Evolutionary conservation across 2,329 filamentous ascomycete species (phyloP).

Genomic region (Amphichorda felina): DNA sequence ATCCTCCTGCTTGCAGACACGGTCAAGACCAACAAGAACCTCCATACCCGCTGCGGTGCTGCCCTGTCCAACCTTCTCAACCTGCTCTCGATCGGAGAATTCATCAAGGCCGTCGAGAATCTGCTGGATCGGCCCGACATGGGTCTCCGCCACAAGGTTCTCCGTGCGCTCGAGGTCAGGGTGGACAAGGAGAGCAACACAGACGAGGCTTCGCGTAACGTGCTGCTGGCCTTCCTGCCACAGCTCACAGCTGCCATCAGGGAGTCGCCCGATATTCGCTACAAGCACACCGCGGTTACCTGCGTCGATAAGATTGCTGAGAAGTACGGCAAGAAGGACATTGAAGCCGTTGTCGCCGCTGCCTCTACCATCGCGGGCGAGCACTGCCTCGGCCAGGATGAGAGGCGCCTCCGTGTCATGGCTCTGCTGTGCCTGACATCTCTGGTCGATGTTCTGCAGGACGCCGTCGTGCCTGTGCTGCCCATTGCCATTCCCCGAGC

Average conservation of each 20-base stretch:
- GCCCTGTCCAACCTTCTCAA: slow-evolving; percentile 72
- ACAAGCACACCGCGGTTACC: slow-evolving; percentile 76
- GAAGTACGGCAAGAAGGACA: slow-evolving; percentile 89
- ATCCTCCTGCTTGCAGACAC: slow-evolving; percentile 54
- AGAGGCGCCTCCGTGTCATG: slow-evolving; percentile 65
- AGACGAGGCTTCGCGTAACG: slow-evolving; percentile 54
- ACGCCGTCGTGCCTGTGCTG: slow-evolving; percentile 74
- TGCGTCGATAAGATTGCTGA: slow-evolving; percentile 91
- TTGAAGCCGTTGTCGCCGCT: slow-evolving; percentile 61
- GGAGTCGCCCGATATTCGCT: slow-evolving; percentile 57
- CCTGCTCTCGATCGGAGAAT: slow-evolving; percentile 75
- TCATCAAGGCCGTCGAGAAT: slow-evolving; percentile 77
- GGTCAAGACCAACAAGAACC: slow-evolving; percentile 40
- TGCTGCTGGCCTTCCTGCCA: slow-evolving; percentile 68
- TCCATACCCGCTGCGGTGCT: slow-evolving; percentile 51
- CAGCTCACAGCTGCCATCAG: slow-evolving; percentile 67
- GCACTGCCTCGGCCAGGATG: slow-evolving; percentile 62
- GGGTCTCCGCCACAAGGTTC: slow-evolving; percentile 66
- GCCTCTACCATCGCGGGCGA: slow-evolving; percentile 66
- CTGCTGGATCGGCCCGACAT: slow-evolving; percentile 67
- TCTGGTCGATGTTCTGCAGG: slow-evolving; percentile 76
- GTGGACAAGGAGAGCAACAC: slow-evolving; percentile 62
- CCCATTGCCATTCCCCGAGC: slow-evolving; percentile 63
- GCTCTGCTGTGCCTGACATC: slow-evolving; percentile 84
- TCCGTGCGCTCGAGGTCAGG: slow-evolving; percentile 69